Percentiles rank a stretch among this genome's conserved stretches.
These are phyloP conservation scores for Parathielavia hyrcaniae DNA, from an alignment of 495 filamentous ascomycete species.

Conservation along the genomic window DNA sequence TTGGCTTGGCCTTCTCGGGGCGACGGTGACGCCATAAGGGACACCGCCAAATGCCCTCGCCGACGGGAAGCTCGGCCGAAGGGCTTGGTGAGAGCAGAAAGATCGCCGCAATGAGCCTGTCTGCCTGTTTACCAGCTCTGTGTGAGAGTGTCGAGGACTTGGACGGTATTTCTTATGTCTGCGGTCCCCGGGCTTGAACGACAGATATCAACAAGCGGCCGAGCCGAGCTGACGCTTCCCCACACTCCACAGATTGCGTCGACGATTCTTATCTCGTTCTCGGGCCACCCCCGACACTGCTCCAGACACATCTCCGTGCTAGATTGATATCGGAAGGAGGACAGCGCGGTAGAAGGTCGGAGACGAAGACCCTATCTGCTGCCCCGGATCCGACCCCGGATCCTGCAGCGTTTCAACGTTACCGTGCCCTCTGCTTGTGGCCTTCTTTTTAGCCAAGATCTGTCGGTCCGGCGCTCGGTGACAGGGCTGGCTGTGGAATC, in stretches of 20 bases:
- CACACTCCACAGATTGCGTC: conserved; percentile 24
- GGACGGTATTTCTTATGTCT: not conserved
- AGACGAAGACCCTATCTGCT: conserved; percentile 5
- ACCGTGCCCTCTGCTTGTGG: not conserved
- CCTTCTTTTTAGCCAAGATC: not conserved
- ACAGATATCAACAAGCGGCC: not conserved
- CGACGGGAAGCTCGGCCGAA: not conserved
- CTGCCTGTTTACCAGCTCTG: not conserved
- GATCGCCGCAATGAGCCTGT: not conserved
- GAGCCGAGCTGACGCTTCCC: conserved; percentile 6
- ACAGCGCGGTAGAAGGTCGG: conserved; percentile 12
- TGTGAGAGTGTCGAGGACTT: not conserved
- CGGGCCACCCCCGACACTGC: conserved; percentile 26
- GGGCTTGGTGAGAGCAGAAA: not conserved
- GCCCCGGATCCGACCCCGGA: conserved; percentile 10
- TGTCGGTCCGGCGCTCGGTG: conserved; percentile 4
- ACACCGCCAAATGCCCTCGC: not conserved
- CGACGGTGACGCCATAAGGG: not conserved
- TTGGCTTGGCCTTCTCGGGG: not conserved
- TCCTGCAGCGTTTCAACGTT: not conserved
- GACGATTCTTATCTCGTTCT: conserved; percentile 27
- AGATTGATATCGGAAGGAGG: conserved; percentile 4
- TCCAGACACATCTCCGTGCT: conserved; percentile 17
- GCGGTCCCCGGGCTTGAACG: not conserved
- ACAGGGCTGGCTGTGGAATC: conserved; percentile 10